Evolutionary conservation across 2,329 filamentous ascomycete genomes (phyloP), one percentile per base, ranked within the genome.

Genomic region (Nothophaeocryptopus gaeumannii): DNA sequence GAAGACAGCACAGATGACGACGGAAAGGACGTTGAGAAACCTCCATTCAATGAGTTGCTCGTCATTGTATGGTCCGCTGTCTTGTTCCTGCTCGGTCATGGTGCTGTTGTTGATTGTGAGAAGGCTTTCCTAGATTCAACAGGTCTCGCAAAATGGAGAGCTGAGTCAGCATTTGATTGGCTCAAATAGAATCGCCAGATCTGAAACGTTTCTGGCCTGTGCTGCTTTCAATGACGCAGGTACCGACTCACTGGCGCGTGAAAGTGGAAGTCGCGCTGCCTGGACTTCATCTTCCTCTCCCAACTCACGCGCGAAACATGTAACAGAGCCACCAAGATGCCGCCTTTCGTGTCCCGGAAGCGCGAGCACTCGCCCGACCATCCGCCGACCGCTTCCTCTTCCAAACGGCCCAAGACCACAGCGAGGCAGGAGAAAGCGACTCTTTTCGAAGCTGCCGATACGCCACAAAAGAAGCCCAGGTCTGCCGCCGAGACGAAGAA

Each of bases 341-440:
- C 86, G 62, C 85, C 86, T 16, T 72, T 80, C 57, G 75, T 88
- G 12, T 77, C 83, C 41, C 82, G 83, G 59, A 90, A 89, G 71
- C 79, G 84, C 53, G 61, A 82, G 58, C 79, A 77, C 53, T 79
- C 80, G 1, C 71, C 77, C 0, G 68, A 72, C 2, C 67, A 71
- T 26, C 62, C 66, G 30, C 62, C 68, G 38, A 50, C 58, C 37
- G 26, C 51, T 34, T 60, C 43, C 4, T 16, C 36, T 10, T 39
- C 30, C 29, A 29, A 35, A n/a, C 38, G 39, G 44, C 7, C 14
- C 13, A 38, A 38, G 16, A 30, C 51, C 9, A 51, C 58, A 38
- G 16, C 53, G 40, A 61, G 63, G 60, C 51, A 48, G 32, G 59
- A 54, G 26, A 74, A 70, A 58, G 64, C 70, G 33, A 68, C 68